Evolutionary conservation across 108 stramenopile species (phyloP).

Genomic region (Fragilariopsis cylindrus): DNA sequence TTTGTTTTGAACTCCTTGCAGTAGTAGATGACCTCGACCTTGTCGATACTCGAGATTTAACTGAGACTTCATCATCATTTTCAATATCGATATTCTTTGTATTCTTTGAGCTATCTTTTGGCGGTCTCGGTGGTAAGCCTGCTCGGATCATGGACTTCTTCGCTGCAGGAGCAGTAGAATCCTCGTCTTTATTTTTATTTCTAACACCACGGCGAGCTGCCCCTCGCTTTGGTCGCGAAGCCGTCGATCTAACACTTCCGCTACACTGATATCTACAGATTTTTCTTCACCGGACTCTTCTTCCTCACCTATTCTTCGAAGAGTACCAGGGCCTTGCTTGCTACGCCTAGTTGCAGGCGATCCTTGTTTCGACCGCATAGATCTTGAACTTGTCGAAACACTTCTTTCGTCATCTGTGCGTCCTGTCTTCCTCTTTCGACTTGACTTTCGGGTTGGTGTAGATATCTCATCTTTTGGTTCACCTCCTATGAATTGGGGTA

Average conservation of each 20-base stretch:
- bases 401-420: neutral
- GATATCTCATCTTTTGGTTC: neutral
- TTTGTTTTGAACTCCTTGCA: neutral
- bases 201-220: no score
- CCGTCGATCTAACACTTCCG: no score
- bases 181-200: no score
- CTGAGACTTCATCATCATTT: constrained; percentile 13
- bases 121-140: constrained; percentile 13
- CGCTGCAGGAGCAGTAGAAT: no score
- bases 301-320: no score
- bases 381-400: neutral
- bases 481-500: constrained; percentile 14
- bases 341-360: no score
- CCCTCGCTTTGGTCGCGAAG: no score
- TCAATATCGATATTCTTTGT: neutral
- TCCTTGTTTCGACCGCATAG: neutral
- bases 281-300: no score
- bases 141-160: neutral
- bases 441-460: neutral
- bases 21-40: neutral
- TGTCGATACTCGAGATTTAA: neutral
- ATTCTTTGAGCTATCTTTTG: neutral
- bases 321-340: no score
- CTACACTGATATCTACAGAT: no score
- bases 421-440: neutral